These are phyloP conservation scores for Aspergillus floridensis DNA, from an alignment of 2,329 filamentous ascomycete genomes.

Conservation along the genomic window DNA sequence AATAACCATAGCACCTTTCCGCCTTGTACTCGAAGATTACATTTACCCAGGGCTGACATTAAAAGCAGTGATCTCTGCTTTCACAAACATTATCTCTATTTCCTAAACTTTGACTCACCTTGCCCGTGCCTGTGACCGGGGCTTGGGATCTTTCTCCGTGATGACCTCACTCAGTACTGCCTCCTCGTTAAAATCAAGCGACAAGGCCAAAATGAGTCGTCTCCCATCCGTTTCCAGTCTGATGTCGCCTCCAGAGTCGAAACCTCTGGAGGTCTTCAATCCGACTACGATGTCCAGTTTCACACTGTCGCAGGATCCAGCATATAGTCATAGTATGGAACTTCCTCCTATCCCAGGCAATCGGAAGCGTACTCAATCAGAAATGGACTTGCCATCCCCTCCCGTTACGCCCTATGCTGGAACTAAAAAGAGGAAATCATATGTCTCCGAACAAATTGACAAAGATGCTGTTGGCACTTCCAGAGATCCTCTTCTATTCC, in stretches of 20 bases:
- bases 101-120: not conserved
- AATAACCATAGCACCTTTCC: conserved; percentile 4
- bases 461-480: conserved; percentile 28
- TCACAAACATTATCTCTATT: not conserved
- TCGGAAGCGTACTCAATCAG: conserved; percentile 42
- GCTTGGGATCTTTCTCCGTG: conserved; percentile 5
- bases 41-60: conserved; percentile 2
- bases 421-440: conserved; percentile 39
- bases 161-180: conserved; percentile 30
- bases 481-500: conserved; percentile 45
- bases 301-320: conserved; percentile 28
- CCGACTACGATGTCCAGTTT: conserved; percentile 27
- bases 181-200: conserved; percentile 21
- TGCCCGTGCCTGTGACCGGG: not conserved
- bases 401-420: conserved; percentile 46
- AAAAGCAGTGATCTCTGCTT: not conserved
- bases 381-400: conserved; percentile 47
- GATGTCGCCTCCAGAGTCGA: conserved; percentile 49
- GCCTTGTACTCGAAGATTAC: not conserved
- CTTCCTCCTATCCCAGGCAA: conserved; percentile 43
- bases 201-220: conserved; percentile 40
- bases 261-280: conserved; percentile 50
- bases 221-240: conserved; percentile 45
- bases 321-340: conserved; percentile 32
- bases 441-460: conserved; percentile 34